phyloP scores from a whole-genome alignment of 257 asterid species.

The Petunia secreta region DNA sequence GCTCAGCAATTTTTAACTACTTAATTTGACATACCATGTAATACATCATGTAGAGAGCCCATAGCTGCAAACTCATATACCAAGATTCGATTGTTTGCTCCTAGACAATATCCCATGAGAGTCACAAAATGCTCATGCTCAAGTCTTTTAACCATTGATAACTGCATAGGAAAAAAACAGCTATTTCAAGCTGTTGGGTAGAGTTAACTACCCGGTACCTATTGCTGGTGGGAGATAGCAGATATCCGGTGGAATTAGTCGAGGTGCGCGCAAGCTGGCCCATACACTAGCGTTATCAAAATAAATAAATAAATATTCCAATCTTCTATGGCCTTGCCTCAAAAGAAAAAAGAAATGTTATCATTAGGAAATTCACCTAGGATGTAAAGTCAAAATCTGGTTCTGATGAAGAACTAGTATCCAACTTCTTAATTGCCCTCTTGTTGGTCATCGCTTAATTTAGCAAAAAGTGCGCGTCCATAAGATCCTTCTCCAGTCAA shows the following conservation, averaged over 20 bases:
- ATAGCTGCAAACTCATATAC: constrained; percentile 72
- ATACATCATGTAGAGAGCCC: constrained; percentile 86
- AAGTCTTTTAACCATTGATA: constrained; percentile 77
- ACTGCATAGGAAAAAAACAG: constrained; percentile 37
- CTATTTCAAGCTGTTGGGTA: background rate
- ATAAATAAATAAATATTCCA: no score
- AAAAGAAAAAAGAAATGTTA: background rate
- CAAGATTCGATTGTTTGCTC: constrained; percentile 62
- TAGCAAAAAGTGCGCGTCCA: constrained; percentile 46
- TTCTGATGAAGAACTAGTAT: constrained; percentile 61
- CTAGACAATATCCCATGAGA: constrained; percentile 78
- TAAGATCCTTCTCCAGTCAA: constrained; percentile 38
- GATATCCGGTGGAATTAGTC: no score
- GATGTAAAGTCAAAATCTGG: constrained; percentile 66
- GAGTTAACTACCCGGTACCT: no score
- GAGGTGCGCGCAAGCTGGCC: no score
- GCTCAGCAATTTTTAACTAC: background rate
- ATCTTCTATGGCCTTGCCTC: background rate
- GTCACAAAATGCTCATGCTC: constrained; percentile 70
- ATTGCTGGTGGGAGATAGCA: no score
- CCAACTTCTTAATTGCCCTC: constrained; percentile 77
- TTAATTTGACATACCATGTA: constrained; percentile 59
- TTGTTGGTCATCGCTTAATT: constrained; percentile 51
- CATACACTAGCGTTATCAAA: no score
- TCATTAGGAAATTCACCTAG: constrained; percentile 48